Evolutionary conservation across 805 yeast species (phyloP).

Genomic region (Cyberlindnera suaveolens): DNA sequence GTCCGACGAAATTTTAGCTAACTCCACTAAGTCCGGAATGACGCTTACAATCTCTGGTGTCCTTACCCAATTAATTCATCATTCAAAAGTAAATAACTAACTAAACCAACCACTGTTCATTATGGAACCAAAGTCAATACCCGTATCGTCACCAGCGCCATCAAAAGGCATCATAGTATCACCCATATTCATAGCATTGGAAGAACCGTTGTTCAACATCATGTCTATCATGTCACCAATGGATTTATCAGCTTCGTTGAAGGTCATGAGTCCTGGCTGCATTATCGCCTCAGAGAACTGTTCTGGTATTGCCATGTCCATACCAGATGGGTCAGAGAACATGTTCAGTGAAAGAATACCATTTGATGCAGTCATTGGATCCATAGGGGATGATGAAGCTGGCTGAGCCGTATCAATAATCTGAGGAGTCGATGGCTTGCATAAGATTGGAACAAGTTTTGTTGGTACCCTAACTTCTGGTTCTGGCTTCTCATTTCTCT

Average conservation of each 20-base stretch:
- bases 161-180: constrained; percentile 3
- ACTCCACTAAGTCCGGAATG: background rate
- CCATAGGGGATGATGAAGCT: background rate
- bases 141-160: constrained; percentile 1
- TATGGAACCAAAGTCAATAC: constrained; percentile 15
- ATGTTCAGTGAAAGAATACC: background rate
- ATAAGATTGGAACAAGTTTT: too few relatives aligned
- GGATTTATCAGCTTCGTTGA: background rate
- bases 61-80: too few relatives aligned
- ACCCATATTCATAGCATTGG: background rate
- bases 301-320: background rate
- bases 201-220: background rate
- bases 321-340: background rate
- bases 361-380: background rate
- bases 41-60: too few relatives aligned
- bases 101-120: constrained; percentile 22
- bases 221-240: constrained; percentile 2
- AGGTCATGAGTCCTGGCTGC: background rate
- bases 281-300: background rate
- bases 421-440: background rate
- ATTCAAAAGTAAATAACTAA: background rate
- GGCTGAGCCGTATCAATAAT: background rate
- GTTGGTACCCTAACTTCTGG: too few relatives aligned
- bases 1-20: background rate
- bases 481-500: background rate